Evolutionary conservation across 2,329 filamentous ascomycete species (phyloP).

Genomic region (Clathrospora elynae): DNA sequence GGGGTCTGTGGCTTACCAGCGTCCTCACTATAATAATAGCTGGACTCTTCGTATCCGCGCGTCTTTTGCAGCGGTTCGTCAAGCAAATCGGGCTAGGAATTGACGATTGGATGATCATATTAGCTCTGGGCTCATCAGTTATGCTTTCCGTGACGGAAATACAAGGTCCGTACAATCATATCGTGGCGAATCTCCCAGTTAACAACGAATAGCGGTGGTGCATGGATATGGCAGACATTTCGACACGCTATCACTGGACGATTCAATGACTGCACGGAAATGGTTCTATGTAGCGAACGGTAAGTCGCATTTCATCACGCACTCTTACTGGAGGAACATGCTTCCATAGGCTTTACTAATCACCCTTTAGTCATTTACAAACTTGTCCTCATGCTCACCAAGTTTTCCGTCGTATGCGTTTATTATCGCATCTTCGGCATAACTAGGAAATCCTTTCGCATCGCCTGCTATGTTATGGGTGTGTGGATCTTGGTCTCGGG

Average conservation of each 20-base stretch:
- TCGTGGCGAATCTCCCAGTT: background rate
- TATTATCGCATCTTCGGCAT: slow-evolving; percentile 46
- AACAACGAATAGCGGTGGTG: slow-evolving; percentile 23
- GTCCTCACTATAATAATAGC: slow-evolving; percentile 28
- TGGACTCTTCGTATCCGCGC: slow-evolving; percentile 23
- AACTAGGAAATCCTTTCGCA: slow-evolving; percentile 31
- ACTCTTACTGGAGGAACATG: background rate
- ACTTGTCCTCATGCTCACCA: slow-evolving; percentile 43
- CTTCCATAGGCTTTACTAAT: slow-evolving; percentile 2
- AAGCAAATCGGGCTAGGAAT: slow-evolving; percentile 26
- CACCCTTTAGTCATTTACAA: slow-evolving; percentile 42
- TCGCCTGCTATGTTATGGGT: slow-evolving; percentile 32
- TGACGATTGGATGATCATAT: slow-evolving; percentile 34
- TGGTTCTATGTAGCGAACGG: slow-evolving; percentile 42
- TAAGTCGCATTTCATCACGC: slow-evolving; percentile 3
- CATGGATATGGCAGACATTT: slow-evolving; percentile 30
- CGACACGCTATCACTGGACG: slow-evolving; percentile 16
- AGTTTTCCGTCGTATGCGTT: slow-evolving; percentile 41
- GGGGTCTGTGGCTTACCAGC: slow-evolving; percentile 30
- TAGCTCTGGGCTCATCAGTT: slow-evolving; percentile 23
- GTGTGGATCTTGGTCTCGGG: slow-evolving; percentile 41
- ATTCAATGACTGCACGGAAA: slow-evolving; percentile 25
- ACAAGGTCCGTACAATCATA: slow-evolving; percentile 21
- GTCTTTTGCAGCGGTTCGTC: slow-evolving; percentile 23
- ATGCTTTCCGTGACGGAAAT: slow-evolving; percentile 31